Evolutionary conservation across 352 stramenopile species (phyloP).

Genomic region (Labyrinthula sp.): DNA sequence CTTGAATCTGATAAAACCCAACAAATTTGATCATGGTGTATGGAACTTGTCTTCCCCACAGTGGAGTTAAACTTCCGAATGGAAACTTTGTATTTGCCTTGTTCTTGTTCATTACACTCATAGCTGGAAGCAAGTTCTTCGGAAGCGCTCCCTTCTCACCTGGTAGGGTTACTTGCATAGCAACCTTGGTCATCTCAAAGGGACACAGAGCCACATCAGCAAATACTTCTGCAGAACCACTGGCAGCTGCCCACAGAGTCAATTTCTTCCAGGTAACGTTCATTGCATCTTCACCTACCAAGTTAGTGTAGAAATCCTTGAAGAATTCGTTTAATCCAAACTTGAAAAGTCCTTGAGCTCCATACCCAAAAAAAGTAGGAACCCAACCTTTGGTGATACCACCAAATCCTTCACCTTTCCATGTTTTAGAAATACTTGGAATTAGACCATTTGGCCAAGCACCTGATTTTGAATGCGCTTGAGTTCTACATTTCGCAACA

Average conservation of each 20-base stretch:
- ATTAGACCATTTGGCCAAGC: too few relatives aligned
- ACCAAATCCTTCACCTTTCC: constrained; percentile 47
- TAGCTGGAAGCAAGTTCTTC: constrained; percentile 53
- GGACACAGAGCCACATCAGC: constrained; percentile 71
- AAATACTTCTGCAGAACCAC: constrained; percentile 73
- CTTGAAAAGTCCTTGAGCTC: constrained; percentile 43
- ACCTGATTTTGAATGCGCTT: constrained; percentile 45
- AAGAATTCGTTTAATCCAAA: constrained; percentile 77
- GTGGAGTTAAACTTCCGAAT: constrained; percentile 63
- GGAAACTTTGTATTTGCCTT: constrained; percentile 58
- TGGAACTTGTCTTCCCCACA: constrained; percentile 65
- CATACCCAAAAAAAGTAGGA: constrained; percentile 70
- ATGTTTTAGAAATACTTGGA: too few relatives aligned
- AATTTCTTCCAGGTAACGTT: too few relatives aligned
- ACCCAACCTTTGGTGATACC: constrained; percentile 69
- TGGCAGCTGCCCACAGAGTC: constrained; percentile 68
- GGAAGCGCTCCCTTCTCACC: constrained; percentile 45
- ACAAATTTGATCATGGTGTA: constrained; percentile 99
- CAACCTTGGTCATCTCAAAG: constrained; percentile 83
- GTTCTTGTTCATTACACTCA: constrained; percentile 54
- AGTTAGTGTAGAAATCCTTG: constrained; percentile 69
- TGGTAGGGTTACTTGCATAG: constrained; percentile 63
- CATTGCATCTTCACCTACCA: constrained; percentile 61
- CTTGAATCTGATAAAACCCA: constrained; percentile 58
- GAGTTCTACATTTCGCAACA: constrained; percentile 83